A percentile compares a stretch with the other conserved stretches of the same genome.
Conservation (phyloP, 129 eudicot genomes). For the Tagetes patula region DNA sequence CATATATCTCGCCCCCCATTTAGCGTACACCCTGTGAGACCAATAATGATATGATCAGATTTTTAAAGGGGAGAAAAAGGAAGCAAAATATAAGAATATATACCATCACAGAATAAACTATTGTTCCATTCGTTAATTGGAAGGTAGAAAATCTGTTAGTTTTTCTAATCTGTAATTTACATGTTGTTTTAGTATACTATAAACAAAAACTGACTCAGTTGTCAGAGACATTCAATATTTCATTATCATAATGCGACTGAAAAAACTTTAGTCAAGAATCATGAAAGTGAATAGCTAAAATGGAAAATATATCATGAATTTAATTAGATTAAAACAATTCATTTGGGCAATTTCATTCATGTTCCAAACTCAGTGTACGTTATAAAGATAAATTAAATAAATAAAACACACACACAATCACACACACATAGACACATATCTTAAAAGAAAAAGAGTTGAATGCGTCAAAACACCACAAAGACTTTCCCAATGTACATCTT, state of each 20-base stretch:
- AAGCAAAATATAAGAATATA: not conserved
- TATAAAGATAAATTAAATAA: not conserved
- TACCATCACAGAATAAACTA: not conserved
- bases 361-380: not conserved
- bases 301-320: not conserved
- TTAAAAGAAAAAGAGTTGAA: not conserved
- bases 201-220: not conserved
- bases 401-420: too few relatives aligned
- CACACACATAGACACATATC: not conserved
- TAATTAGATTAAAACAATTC: not conserved
- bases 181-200: not conserved
- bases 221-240: not conserved
- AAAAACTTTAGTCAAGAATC: slow-evolving; percentile 16
- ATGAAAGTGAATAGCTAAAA: not conserved
- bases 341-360: not conserved
- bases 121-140: slow-evolving; percentile 7
- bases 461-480: not conserved
- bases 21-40: slow-evolving; percentile 50
- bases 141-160: not conserved
- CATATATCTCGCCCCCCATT: slow-evolving; percentile 42
- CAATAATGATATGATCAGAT: slow-evolving; percentile 7
- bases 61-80: not conserved
- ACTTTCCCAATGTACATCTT: not conserved
- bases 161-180: not conserved
- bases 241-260: slow-evolving; percentile 9